Conservation (phyloP, 164 flowering plant species). For the Chloranthus sessilifolius region DNA sequence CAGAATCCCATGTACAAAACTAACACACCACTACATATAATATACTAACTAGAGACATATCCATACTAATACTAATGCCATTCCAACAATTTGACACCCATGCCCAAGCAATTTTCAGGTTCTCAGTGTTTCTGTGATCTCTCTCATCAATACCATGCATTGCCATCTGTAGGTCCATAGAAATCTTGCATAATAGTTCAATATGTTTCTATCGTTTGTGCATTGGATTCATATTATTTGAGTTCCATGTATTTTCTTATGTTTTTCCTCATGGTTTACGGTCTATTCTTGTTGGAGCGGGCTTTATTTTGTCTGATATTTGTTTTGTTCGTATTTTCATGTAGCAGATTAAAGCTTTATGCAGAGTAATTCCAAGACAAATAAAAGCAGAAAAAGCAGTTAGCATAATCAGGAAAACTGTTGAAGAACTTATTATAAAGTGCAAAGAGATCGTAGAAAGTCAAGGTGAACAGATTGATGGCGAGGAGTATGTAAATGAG, state of each 20-base stretch:
- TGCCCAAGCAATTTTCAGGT: too few relatives aligned
- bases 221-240: not conserved
- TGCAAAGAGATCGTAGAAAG: conserved; percentile 82
- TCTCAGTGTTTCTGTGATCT: too few relatives aligned
- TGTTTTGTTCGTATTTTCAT: not conserved
- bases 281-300: not conserved
- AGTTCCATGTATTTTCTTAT: not conserved
- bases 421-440: conserved; percentile 71
- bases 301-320: not conserved
- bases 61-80: too few relatives aligned
- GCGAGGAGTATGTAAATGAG: conserved; percentile 88
- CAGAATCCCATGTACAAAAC: too few relatives aligned
- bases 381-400: conserved; percentile 90
- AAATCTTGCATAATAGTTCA: not conserved
- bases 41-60: too few relatives aligned
- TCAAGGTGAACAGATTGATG: conserved; percentile 71
- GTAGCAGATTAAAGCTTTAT: conserved; percentile 51
- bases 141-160: too few relatives aligned
- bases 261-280: not conserved
- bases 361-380: conserved; percentile 84
- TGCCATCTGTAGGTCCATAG: too few relatives aligned
- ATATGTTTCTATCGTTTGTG: not conserved
- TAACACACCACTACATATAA: too few relatives aligned
- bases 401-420: conserved; percentile 53
- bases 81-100: too few relatives aligned